phyloP scores from a whole-genome alignment of 805 yeast species.

The Kazachstania martiniae region DNA sequence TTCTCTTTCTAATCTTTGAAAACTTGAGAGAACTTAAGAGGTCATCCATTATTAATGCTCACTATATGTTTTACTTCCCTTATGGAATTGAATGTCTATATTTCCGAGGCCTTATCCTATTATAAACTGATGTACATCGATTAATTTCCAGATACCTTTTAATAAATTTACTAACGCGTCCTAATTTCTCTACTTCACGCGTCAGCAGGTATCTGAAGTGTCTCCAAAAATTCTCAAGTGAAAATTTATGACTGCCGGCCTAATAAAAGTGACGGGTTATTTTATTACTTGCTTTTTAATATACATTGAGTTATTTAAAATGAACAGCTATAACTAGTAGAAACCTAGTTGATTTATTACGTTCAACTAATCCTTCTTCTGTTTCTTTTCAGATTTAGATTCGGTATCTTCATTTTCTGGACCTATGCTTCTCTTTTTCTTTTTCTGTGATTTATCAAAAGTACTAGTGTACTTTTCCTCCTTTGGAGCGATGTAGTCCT shows the following conservation, averaged over 20 bases:
- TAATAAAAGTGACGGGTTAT: too few species aligned
- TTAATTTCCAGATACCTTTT: too few species aligned
- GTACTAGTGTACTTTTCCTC: slow-evolving; percentile 40
- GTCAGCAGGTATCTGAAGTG: too few species aligned
- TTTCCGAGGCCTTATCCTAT: neutral
- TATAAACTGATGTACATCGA: too few species aligned
- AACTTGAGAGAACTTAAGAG: slow-evolving; percentile 11
- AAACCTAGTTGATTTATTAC: too few species aligned
- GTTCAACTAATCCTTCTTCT: neutral
- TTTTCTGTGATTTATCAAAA: slow-evolving; percentile 1
- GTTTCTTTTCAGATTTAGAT: neutral
- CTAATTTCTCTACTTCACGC: too few species aligned
- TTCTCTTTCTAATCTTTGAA: slow-evolving; percentile 11
- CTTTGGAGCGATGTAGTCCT: slow-evolving; percentile 79
- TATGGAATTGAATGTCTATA: neutral
- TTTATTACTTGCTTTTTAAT: too few species aligned
- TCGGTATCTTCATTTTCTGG: slow-evolving; percentile 1
- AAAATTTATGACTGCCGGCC: too few species aligned
- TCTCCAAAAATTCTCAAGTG: too few species aligned
- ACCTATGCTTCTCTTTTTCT: slow-evolving; percentile 1
- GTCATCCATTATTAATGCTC: slow-evolving; percentile 14
- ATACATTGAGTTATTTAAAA: too few species aligned
- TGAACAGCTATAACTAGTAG: too few species aligned
- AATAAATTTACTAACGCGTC: too few species aligned
- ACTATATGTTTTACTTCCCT: neutral